Evolutionary conservation across 1,284 basidiomycete species (phyloP).

Genomic region (Microbotryum scabiosae): DNA sequence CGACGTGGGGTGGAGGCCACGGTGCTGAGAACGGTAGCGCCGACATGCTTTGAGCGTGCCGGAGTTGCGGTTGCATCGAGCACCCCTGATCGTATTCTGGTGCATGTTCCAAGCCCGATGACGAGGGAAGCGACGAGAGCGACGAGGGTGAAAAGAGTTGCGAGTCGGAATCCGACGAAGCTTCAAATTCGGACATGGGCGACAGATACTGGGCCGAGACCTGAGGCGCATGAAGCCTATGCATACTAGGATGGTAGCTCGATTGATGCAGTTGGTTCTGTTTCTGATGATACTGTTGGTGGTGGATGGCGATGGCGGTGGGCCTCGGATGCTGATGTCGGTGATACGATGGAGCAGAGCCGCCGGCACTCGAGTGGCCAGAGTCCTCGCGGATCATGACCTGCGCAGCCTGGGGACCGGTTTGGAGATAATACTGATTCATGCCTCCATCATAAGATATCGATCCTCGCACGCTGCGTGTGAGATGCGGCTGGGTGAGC

Average conservation of each 20-base stretch:
- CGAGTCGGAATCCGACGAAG: conserved; percentile 17
- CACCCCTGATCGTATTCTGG: neutral
- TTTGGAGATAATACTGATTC: neutral
- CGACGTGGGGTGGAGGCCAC: neutral
- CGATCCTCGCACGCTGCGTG: neutral
- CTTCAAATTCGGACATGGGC: conserved; percentile 16
- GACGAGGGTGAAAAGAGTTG: conserved; percentile 20
- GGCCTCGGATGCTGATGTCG: conserved; percentile 13
- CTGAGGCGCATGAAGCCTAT: no score
- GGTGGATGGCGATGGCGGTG: neutral
- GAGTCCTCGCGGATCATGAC: conserved; percentile 1
- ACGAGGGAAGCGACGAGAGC: conserved; percentile 21
- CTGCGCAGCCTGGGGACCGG: neutral
- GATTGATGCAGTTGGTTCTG: conserved; percentile 7
- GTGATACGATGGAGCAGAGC: conserved; percentile 12
- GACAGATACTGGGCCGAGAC: conserved; percentile 7
- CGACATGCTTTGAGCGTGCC: neutral
- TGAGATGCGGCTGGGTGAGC: no score
- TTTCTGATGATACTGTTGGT: conserved; percentile 1
- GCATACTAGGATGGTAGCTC: no score
- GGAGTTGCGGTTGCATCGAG: neutral
- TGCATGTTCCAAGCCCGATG: conserved; percentile 13
- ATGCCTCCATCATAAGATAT: conserved; percentile 22
- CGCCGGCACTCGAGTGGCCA: neutral
- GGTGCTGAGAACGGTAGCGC: neutral